These are phyloP conservation scores for Ustilago tritici DNA, from an alignment of 1,284 basidiomycete genomes.

Conservation along the genomic window DNA sequence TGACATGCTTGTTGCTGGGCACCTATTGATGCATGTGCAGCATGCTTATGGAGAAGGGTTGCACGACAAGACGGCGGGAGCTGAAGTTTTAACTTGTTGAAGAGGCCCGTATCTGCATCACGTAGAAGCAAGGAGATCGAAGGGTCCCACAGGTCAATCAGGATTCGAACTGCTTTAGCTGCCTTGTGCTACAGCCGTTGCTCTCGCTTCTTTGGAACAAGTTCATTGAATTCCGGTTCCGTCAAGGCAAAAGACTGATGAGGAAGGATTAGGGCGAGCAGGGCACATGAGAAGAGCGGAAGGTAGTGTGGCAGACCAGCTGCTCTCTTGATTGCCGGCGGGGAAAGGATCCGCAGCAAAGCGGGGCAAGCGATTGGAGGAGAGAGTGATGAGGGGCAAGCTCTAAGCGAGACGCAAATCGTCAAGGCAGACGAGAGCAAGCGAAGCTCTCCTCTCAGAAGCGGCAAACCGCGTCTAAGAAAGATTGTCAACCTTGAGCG, in stretches of 20 bases:
- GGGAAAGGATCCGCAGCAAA: neutral
- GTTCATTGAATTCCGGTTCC: no score
- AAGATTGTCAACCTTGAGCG: neutral
- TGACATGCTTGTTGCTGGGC: neutral
- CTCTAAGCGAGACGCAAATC: conserved; percentile 23
- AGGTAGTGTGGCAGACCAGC: no score
- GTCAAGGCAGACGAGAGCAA: neutral
- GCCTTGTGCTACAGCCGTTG: neutral
- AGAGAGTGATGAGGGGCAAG: neutral
- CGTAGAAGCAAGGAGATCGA: neutral
- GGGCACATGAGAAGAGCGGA: neutral
- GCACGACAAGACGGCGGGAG: neutral
- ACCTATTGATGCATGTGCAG: neutral
- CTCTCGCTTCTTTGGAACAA: neutral
- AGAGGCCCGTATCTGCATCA: neutral
- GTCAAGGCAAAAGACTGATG: no score
- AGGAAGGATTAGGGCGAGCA: no score
- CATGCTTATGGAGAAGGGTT: neutral
- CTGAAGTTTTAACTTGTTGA: neutral
- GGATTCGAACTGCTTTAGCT: neutral
- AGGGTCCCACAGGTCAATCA: neutral
- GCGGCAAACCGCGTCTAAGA: neutral
- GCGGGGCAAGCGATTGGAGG: neutral
- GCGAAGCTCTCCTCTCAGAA: neutral
- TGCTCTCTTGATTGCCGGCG: neutral